A percentile compares a stretch with the other conserved stretches of the same genome.
phyloP scores from a whole-genome alignment of 139 green algal genomes.

The Spirogloea muscicola region DNA sequence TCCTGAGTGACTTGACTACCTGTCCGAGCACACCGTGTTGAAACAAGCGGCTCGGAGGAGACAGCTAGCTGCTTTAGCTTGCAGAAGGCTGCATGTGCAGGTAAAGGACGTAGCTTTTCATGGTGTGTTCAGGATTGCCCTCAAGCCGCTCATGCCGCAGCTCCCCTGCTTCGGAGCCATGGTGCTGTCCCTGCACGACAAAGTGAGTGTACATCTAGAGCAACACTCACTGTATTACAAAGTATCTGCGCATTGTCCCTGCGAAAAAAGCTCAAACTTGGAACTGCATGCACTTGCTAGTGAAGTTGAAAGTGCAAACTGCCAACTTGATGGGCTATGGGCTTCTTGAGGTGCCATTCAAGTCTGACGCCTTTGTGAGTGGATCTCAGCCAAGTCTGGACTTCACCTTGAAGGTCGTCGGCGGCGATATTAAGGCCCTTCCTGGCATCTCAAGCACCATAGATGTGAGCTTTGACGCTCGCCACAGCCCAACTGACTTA shows the following conservation, averaged over 20 bases:
- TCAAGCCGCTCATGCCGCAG: conserved; percentile 20
- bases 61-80: no score
- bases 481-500: no score
- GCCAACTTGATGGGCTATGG: not conserved
- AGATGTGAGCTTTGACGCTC: conserved; percentile 37
- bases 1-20: no score
- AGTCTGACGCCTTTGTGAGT: not conserved
- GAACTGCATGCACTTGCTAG: no score
- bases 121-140: conserved; percentile 19
- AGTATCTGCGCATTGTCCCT: no score
- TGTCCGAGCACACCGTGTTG: no score
- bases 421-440: conserved; percentile 31
- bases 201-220: no score
- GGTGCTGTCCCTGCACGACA: conserved; percentile 14
- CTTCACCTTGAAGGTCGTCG: conserved; percentile 44
- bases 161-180: conserved; percentile 39
- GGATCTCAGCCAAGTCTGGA: conserved; percentile 19
- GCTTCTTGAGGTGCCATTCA: no score
- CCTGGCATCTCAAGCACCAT: conserved; percentile 32
- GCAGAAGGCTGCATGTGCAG: no score
- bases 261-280: no score
- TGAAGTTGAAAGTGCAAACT: not conserved
- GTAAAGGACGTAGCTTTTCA: conserved; percentile 40
- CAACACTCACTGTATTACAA: no score
- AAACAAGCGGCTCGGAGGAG: no score